These are phyloP conservation scores for Lactarius quietus DNA, from an alignment of 768 basidiomycete species.

Conservation along the genomic window DNA sequence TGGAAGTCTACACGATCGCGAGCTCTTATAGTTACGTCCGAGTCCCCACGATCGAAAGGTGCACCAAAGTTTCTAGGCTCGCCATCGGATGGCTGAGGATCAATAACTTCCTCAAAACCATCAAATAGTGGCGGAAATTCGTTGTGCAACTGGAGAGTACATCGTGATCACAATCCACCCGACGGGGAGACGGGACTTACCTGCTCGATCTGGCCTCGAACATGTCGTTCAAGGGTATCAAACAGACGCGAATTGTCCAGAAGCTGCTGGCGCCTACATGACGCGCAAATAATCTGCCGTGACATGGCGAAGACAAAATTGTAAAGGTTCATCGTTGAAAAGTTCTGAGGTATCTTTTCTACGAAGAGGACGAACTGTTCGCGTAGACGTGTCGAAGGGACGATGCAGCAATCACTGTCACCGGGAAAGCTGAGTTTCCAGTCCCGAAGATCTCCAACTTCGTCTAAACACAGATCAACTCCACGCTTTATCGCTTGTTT, in stretches of 20 bases:
- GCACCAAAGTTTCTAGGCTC: constrained; percentile 2
- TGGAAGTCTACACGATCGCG: constrained; percentile 51
- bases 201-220: background rate
- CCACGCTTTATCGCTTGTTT: background rate
- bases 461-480: background rate
- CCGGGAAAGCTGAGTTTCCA: background rate
- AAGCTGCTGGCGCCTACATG: background rate
- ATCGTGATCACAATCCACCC: background rate
- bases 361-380: background rate
- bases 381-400: background rate
- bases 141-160: background rate
- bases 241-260: constrained; percentile 3
- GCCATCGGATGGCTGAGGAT: background rate
- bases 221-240: background rate
- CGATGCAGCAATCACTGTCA: background rate
- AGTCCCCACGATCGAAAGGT: constrained; percentile 15
- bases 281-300: background rate
- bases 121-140: background rate
- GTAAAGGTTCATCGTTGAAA: background rate
- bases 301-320: constrained; percentile 2
- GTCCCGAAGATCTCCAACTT: constrained; percentile 9
- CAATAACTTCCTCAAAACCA: background rate
- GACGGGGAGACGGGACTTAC: background rate
- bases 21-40: constrained; percentile 51
- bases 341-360: background rate